A percentile compares a stretch with the other conserved stretches of the same genome.
phyloP scores from a whole-genome alignment of 495 filamentous ascomycete genomes.

The Penicillium daleae region DNA sequence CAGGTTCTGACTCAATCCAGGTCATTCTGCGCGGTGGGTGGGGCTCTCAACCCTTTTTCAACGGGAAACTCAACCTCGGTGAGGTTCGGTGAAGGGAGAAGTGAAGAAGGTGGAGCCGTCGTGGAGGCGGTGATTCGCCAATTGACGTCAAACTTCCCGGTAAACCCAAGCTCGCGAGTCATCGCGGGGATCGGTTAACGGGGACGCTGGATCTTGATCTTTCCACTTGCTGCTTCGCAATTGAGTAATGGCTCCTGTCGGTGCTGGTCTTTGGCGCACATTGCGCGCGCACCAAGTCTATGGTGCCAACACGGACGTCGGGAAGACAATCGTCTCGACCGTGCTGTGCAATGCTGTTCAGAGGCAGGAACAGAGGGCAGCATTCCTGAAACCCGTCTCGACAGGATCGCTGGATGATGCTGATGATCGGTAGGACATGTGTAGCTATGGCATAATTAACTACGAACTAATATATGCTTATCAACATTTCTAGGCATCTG shows the following conservation, averaged over 20 bases:
- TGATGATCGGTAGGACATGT: conserved; percentile 60
- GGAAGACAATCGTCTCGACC: conserved; percentile 76
- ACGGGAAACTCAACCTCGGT: conserved; percentile 30
- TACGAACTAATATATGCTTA: background rate
- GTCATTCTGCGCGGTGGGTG: conserved; percentile 14
- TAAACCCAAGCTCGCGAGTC: conserved; percentile 12
- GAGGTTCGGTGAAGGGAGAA: conserved; percentile 14
- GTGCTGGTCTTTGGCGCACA: conserved; percentile 61
- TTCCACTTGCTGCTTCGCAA: background rate
- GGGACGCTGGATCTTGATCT: background rate
- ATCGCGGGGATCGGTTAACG: background rate
- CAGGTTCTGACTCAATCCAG: background rate
- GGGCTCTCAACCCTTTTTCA: conserved; percentile 18
- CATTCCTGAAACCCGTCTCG: conserved; percentile 76
- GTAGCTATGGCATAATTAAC: background rate
- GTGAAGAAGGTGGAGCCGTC: conserved; percentile 16
- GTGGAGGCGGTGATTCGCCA: conserved; percentile 19
- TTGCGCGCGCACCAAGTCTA: conserved; percentile 71
- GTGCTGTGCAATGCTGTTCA: conserved; percentile 65
- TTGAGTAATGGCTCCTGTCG: conserved; percentile 42
- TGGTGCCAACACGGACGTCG: conserved; percentile 79
- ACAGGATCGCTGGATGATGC: conserved; percentile 69
- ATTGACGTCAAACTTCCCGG: conserved; percentile 19
- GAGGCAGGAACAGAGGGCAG: conserved; percentile 50
- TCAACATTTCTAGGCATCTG: conserved; percentile 54